Evolutionary conservation across 1,284 basidiomycete species (phyloP), one percentile per base, ranked within the genome.

Genomic region (Ustilago crameri): DNA sequence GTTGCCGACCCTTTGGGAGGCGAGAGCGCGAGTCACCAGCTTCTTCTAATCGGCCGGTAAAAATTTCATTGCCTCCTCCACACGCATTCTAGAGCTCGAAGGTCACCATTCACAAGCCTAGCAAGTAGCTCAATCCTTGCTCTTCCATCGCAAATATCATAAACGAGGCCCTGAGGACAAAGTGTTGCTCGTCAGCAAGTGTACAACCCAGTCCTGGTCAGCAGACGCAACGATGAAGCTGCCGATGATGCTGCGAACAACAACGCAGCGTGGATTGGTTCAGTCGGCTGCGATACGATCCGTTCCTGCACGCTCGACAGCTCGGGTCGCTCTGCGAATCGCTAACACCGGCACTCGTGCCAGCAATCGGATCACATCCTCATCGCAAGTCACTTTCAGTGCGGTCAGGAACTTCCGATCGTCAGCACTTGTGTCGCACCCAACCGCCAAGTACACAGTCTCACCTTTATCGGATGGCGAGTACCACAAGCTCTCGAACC

Each of bases 401-500:
- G n/a, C n/a, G n/a, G 9, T n/a, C 2, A 27, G 27, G 27, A 22
- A 20, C 38, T 57, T 61, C 58, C 52, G 46, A 41, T 30, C 42
- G 9, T 60, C 64, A n/a, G 44, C 18, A 20, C 1, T 9, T 3
- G 41, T 47, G 30, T 53, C 53, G 32, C 50, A 57, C 3, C 53
- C 61, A n/a, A 64, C 67, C 5, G 47, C 49, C 40, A 70, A 65
- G 22, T 71, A 62, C 47, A 71, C 54, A 26, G 62, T 58, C 24
- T 71, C 68, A n/a, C 54, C 62, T 30, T 80, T 93, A n/a, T 84
- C 88, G 1, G 86, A 87, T 65, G 87, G 89, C 37, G 85, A 87
- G 66, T 98, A 98, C 83, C 90, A 96, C 80, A 82, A 85, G 42
- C 84, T 92, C 32, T 89, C 95, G 0, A 93, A 97, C 67, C 83